A percentile compares a stretch with the other conserved stretches of the same genome.
These are phyloP conservation scores for Sugiyamaella pinicola DNA, from an alignment of 1,139 yeast genomes.

Conservation along the genomic window DNA sequence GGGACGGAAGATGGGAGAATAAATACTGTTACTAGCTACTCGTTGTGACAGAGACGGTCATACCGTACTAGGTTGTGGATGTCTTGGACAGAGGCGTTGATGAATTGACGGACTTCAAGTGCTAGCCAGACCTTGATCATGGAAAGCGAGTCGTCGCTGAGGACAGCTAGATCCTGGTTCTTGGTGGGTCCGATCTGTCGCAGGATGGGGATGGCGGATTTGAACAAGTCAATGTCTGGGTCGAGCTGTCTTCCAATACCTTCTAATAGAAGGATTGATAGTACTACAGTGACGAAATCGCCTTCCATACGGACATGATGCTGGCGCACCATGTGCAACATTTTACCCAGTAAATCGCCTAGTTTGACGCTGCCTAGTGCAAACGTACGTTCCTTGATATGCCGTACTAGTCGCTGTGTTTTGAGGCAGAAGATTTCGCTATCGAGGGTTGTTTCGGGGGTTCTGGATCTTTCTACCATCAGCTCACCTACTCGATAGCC, in stretches of 20 bases:
- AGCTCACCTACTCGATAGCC: constrained; percentile 94
- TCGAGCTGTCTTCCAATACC: constrained; percentile 95
- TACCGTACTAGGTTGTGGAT: constrained; percentile 57
- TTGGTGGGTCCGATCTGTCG: constrained; percentile 76
- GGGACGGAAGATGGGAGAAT: background rate
- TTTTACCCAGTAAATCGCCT: constrained; percentile 86
- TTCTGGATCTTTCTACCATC: constrained; percentile 90
- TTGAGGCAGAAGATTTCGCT: constrained; percentile 83
- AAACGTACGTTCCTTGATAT: constrained; percentile 84
- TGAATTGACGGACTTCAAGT: constrained; percentile 82
- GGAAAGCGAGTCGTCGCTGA: constrained; percentile 53
- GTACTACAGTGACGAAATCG: constrained; percentile 90
- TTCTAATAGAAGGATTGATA: constrained; percentile 84
- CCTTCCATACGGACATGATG: constrained; percentile 99
- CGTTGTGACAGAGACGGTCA: constrained; percentile 70
- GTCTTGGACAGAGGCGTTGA: constrained; percentile 82
- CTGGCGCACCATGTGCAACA: constrained; percentile 83
- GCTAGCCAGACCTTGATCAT: constrained; percentile 94
- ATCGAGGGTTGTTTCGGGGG: constrained; percentile 89
- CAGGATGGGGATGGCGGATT: constrained; percentile 88
- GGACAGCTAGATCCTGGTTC: constrained; percentile 45
- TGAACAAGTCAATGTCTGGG: constrained; percentile 89
- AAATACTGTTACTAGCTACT: constrained; percentile 37
- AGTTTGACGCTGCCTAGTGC: constrained; percentile 90
- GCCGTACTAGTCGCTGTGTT: constrained; percentile 77